Conservation (phyloP, 2,329 filamentous ascomycete genomes). For the Thelonectria olida region DNA sequence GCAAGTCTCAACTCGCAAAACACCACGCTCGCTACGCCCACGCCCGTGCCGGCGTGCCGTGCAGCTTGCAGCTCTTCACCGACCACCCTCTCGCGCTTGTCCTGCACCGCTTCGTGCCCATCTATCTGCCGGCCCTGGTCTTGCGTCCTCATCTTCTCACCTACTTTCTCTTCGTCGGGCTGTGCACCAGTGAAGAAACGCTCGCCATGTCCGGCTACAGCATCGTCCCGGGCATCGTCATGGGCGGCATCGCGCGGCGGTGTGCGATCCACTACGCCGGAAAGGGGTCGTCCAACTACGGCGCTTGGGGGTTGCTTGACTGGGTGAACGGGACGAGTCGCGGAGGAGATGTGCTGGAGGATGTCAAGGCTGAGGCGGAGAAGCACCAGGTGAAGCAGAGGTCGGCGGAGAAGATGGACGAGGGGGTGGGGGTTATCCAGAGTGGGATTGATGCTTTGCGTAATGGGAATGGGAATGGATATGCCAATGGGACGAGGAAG, state of each 20-base stretch:
- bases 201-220: conserved; percentile 75
- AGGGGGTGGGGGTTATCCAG: conserved; percentile 46
- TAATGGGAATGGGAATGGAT: conserved; percentile 39
- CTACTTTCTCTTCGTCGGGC: conserved; percentile 70
- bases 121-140: conserved; percentile 71
- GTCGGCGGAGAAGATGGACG: conserved; percentile 44
- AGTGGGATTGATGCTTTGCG: conserved; percentile 44
- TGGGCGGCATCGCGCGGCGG: conserved; percentile 58
- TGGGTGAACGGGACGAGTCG: conserved; percentile 66
- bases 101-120: conserved; percentile 69
- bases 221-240: conserved; percentile 61
- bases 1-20: conserved; percentile 46
- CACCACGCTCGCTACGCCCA: conserved; percentile 61
- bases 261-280: conserved; percentile 64
- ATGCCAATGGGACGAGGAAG: conserved; percentile 39
- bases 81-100: conserved; percentile 75
- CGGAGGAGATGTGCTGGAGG: conserved; percentile 61
- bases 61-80: conserved; percentile 70
- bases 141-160: conserved; percentile 78
- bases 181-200: conserved; percentile 73
- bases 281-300: conserved; percentile 67
- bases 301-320: conserved; percentile 70
- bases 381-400: conserved; percentile 62
- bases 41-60: conserved; percentile 63
- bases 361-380: conserved; percentile 64